Percentiles rank a stretch among this genome's conserved stretches.
Conservation (phyloP, 2,329 filamentous ascomycete genomes). For the Fusarium falciforme region DNA sequence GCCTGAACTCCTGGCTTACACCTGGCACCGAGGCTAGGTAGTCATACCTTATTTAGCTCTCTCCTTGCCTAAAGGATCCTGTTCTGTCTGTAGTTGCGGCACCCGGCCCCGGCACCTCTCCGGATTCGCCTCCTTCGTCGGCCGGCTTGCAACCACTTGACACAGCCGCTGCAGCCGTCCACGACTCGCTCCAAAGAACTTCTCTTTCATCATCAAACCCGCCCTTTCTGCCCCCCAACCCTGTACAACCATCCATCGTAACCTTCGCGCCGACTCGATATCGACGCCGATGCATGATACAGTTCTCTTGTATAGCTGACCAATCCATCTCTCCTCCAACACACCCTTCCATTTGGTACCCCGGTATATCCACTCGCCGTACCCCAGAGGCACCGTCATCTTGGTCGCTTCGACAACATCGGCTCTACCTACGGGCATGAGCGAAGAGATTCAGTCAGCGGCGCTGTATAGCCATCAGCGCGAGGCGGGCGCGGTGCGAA, state of each 20-base stretch:
- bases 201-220: slow-evolving; percentile 20
- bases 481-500: slow-evolving; percentile 48
- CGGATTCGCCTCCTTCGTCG: slow-evolving; percentile 41
- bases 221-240: slow-evolving; percentile 7
- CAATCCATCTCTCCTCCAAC: slow-evolving; percentile 17
- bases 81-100: slow-evolving; percentile 21
- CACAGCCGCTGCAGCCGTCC: slow-evolving; percentile 31
- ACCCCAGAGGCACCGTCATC: neutral
- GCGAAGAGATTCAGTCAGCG: slow-evolving; percentile 43
- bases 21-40: slow-evolving; percentile 9
- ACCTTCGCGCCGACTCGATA: slow-evolving; percentile 12
- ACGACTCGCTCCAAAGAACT: slow-evolving; percentile 28
- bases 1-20: slow-evolving; percentile 13
- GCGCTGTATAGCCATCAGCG: slow-evolving; percentile 45
- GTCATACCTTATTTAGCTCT: slow-evolving; percentile 23
- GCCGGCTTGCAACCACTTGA: slow-evolving; percentile 35
- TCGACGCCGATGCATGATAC: slow-evolving; percentile 37
- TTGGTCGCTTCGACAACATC: slow-evolving; percentile 7
- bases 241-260: slow-evolving; percentile 17
- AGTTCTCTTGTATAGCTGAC: slow-evolving; percentile 27
- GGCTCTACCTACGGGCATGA: slow-evolving; percentile 45
- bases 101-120: slow-evolving; percentile 38
- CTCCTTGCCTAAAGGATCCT: slow-evolving; percentile 19
- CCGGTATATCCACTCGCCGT: slow-evolving; percentile 6
- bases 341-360: slow-evolving; percentile 15